Evolutionary conservation across 2,329 filamentous ascomycete genomes (phyloP).

Genomic region (Aspergillus thermomutatus): DNA sequence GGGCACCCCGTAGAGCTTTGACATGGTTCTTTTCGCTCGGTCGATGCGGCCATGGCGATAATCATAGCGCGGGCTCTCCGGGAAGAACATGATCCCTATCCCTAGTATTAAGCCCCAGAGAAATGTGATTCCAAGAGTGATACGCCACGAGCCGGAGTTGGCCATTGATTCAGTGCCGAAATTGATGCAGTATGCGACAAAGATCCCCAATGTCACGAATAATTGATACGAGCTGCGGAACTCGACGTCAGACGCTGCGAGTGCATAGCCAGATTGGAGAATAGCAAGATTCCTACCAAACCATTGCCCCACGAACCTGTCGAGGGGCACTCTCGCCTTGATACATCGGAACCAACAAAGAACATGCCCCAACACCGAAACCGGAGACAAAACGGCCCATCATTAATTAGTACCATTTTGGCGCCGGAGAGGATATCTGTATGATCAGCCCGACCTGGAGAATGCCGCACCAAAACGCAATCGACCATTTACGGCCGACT

Average conservation of each 20-base stretch:
- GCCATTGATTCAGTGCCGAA: conserved; percentile 38
- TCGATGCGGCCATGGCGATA: conserved; percentile 55
- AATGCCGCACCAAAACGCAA: conserved; percentile 37
- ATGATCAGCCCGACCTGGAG: conserved; percentile 40
- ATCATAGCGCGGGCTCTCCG: conserved; percentile 57
- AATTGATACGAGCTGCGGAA: conserved; percentile 42
- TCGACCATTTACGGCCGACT: conserved; percentile 41
- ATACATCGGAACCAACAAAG: conserved; percentile 45
- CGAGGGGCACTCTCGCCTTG: conserved; percentile 44
- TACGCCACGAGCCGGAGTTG: conserved; percentile 45
- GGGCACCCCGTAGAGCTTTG: conserved; percentile 53
- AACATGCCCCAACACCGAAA: conserved; percentile 42
- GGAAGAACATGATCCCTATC: conserved; percentile 52
- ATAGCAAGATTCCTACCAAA: neutral
- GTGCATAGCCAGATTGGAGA: conserved; percentile 27
- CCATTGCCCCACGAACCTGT: conserved; percentile 38
- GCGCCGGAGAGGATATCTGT: conserved; percentile 37
- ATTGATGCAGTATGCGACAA: conserved; percentile 47
- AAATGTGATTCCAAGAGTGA: conserved; percentile 55
- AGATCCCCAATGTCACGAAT: conserved; percentile 46
- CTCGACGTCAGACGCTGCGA: too few species aligned
- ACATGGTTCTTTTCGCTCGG: conserved; percentile 49
- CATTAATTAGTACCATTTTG: conserved; percentile 40
- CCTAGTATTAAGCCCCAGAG: conserved; percentile 55
- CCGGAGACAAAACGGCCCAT: conserved; percentile 44